Evolutionary conservation across 345 rosid species (phyloP), one percentile per base, ranked within the genome.

Genomic region (Acer campestre): DNA sequence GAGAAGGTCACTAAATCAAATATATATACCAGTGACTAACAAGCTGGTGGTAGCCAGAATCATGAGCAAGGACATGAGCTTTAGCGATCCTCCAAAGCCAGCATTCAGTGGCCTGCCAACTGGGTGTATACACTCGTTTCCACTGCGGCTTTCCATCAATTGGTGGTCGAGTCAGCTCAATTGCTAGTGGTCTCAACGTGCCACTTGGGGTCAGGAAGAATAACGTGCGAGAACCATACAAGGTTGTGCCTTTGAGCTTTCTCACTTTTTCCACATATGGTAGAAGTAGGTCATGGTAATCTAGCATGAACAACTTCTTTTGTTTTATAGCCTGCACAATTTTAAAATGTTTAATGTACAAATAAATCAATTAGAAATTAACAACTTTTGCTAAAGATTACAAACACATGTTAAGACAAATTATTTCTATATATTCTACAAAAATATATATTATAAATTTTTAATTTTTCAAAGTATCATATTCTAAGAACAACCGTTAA

Each of bases 61-160:
- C 95, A 69, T 90, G 95, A 27, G 94, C 78, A 25, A 87, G 81
- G 13, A 70, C 92, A 72, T 92, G 98, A 49, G 89, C 84, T 79
- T 92, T 94, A 62, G 98, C 95, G 6, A 92, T 75, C 71, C 23
- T 87, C 98, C 97, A 92, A 1, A 88, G 87, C 98, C 95, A 92
- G 81, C 18, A 20, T 11, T 76, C 78, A 0, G 97, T 94, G 70
- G 91, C 61, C 73, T 86, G 61, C 77, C 67, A 79, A 6, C 77
- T 46, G 2, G 92, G 93, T 0, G 75, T 44, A 78, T 78, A 90
- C 12, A 85, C 95, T 67, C 85, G 65, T 79, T 78, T 88, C 97
- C 97, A 92, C 65, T 89, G 97, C 2, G 92, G 90, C 51, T 82
- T 88, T 35, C 89, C 87, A 7, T 83, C 80, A 29, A 81, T 78